Conservation (phyloP, 371 early-diverging fungal genomes). For the Mucor circinelloides region DNA sequence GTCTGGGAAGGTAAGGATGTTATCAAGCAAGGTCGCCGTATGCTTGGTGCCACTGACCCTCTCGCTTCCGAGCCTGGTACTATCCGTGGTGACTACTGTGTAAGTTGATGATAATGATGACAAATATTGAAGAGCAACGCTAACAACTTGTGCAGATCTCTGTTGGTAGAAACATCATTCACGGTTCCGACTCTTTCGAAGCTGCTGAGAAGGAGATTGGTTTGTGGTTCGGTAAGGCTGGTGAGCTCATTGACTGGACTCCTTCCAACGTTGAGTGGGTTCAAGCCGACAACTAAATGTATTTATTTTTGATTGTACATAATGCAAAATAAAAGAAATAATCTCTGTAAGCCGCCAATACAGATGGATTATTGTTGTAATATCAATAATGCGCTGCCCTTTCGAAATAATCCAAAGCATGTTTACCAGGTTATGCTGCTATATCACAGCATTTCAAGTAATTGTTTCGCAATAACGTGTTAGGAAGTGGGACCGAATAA, state of each 20-base stretch:
- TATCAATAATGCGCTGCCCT: no score
- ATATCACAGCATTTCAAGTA: no score
- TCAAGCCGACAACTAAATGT: constrained; percentile 43
- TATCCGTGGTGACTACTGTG: constrained; percentile 92
- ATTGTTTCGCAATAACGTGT: no score
- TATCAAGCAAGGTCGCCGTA: constrained; percentile 84
- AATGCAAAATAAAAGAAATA: neutral
- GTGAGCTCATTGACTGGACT: constrained; percentile 52
- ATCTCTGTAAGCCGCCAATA: neutral
- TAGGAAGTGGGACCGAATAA: no score
- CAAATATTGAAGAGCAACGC: neutral
- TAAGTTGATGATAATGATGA: neutral
- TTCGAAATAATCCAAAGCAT: no score
- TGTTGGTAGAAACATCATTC: constrained; percentile 87
- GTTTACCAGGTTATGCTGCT: no score
- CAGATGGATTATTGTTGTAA: neutral
- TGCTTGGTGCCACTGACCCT: constrained; percentile 89
- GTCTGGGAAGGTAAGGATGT: constrained; percentile 91
- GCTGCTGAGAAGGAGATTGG: constrained; percentile 90
- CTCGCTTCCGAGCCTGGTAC: constrained; percentile 88
- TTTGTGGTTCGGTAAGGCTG: constrained; percentile 86
- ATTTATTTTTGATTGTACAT: neutral
- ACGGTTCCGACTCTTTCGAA: constrained; percentile 94
- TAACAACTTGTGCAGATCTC: constrained; percentile 38
- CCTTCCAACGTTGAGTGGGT: constrained; percentile 49